Percentiles rank a stretch among this genome's conserved stretches.
These are phyloP conservation scores for Chaetoceros tenuissimus DNA, from an alignment of 108 stramenopile genomes.

Conservation along the genomic window DNA sequence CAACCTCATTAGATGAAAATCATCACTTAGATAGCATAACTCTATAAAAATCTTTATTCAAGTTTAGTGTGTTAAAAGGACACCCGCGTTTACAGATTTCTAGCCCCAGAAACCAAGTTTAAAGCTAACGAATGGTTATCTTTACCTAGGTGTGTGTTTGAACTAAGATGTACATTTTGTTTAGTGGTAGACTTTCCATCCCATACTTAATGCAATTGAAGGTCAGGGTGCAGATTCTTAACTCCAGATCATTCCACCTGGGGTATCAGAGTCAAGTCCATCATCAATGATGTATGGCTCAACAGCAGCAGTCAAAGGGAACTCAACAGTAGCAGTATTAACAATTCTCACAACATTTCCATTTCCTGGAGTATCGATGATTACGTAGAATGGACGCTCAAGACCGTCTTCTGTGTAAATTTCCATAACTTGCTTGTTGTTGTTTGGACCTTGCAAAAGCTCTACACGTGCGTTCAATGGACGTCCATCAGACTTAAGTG, in stretches of 20 bases:
- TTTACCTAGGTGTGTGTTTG: background rate
- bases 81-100: background rate
- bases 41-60: background rate
- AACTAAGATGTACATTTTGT: too few species aligned
- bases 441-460: conserved; percentile 78
- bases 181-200: too few species aligned
- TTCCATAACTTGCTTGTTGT: conserved; percentile 83
- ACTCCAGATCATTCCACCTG: background rate
- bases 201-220: background rate
- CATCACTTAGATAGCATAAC: background rate
- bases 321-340: conserved; percentile 76
- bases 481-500: conserved; percentile 69
- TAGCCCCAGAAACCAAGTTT: background rate
- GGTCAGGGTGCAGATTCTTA: background rate
- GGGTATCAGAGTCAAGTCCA: background rate
- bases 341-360: conserved; percentile 75
- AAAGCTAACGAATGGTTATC: background rate
- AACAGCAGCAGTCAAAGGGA: conserved; percentile 62
- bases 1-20: too few species aligned
- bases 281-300: conserved; percentile 60
- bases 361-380: conserved; percentile 71
- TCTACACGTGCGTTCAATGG: conserved; percentile 72
- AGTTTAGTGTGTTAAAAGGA: background rate
- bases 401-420: conserved; percentile 77
- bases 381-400: conserved; percentile 71